Evolutionary conservation across 192 early-diverging fungal species (phyloP).

Genomic region (Phlyctochytrium arcticum): DNA sequence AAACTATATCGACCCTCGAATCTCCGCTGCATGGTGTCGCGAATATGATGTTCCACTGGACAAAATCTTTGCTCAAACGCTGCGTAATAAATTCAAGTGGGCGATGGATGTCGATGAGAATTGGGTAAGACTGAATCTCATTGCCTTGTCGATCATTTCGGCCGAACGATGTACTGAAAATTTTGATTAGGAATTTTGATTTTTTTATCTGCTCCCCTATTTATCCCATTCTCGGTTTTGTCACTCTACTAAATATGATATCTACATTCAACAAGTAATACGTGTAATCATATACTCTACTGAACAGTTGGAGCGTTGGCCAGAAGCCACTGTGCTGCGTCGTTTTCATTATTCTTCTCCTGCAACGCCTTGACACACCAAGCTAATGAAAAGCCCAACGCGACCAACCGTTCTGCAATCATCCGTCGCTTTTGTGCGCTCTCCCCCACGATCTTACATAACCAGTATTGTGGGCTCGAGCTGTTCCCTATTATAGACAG

Average conservation of each 20-base stretch:
- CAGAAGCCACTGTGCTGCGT: constrained; percentile 54
- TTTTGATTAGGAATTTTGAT: background rate
- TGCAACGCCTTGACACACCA: constrained; percentile 71
- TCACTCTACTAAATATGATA: background rate
- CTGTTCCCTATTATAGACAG: constrained; percentile 28
- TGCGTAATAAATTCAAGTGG: constrained; percentile 97
- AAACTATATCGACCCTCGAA: constrained; percentile 98
- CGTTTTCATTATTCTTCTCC: constrained; percentile 46
- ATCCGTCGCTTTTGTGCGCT: constrained; percentile 34
- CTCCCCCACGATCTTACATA: constrained; percentile 63
- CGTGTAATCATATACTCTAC: too few relatives aligned
- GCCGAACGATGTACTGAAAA: background rate
- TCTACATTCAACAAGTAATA: background rate
- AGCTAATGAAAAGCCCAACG: constrained; percentile 39
- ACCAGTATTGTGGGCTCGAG: constrained; percentile 33
- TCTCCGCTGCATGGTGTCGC: constrained; percentile 89
- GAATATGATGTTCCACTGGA: constrained; percentile 84
- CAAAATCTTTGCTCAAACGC: constrained; percentile 86
- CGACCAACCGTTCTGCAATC: constrained; percentile 4
- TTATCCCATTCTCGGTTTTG: background rate
- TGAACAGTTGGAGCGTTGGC: background rate
- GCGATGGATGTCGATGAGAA: constrained; percentile 43
- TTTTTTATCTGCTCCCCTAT: background rate
- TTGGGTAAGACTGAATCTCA: constrained; percentile 11
- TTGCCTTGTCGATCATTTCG: background rate